These are phyloP conservation scores for Cutaneotrichosporon cavernicola DNA, from an alignment of 1,284 basidiomycete genomes.

Conservation along the genomic window DNA sequence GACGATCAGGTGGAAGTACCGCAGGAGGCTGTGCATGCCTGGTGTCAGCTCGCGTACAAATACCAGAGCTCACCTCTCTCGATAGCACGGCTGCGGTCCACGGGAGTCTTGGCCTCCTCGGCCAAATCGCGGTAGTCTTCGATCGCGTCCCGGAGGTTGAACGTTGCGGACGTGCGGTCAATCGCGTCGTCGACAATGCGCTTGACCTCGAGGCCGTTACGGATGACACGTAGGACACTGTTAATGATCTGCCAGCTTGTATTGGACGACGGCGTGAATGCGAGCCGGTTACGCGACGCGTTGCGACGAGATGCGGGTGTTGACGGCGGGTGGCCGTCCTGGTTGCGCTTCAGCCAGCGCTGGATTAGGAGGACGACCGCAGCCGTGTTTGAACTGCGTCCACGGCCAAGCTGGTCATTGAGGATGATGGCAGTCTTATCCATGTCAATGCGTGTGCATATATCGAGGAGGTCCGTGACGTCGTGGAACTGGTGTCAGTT, in stretches of 20 bases:
- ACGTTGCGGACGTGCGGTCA: constrained; percentile 78
- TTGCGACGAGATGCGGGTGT: constrained; percentile 18
- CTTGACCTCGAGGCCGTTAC: constrained; percentile 85
- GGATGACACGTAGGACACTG: constrained; percentile 80
- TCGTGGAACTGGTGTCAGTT: constrained; percentile 55
- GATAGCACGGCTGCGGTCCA: constrained; percentile 64
- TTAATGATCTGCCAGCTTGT: constrained; percentile 66
- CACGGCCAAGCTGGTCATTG: constrained; percentile 94
- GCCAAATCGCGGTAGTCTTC: constrained; percentile 68
- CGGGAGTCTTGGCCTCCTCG: constrained; percentile 72
- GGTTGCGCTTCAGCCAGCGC: constrained; percentile 68
- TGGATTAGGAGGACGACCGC: constrained; percentile 84
- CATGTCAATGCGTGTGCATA: constrained; percentile 73
- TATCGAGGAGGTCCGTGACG: constrained; percentile 69
- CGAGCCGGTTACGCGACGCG: constrained; percentile 20
- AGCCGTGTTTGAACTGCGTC: constrained; percentile 86
- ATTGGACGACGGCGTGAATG: constrained; percentile 27
- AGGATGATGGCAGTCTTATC: constrained; percentile 80
- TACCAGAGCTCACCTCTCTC: constrained; percentile 62
- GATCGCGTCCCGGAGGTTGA: constrained; percentile 82
- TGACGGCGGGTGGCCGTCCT: constrained; percentile 17
- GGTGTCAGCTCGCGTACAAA: constrained; percentile 11
- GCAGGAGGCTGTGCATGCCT: constrained; percentile 76
- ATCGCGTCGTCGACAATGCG: constrained; percentile 84
- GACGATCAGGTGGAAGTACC: constrained; percentile 87